A percentile compares a stretch with the other conserved stretches of the same genome.
Evolutionary conservation across 176 grass and related monocot genomes (phyloP).

Genomic region (Neostapfia colusana): DNA sequence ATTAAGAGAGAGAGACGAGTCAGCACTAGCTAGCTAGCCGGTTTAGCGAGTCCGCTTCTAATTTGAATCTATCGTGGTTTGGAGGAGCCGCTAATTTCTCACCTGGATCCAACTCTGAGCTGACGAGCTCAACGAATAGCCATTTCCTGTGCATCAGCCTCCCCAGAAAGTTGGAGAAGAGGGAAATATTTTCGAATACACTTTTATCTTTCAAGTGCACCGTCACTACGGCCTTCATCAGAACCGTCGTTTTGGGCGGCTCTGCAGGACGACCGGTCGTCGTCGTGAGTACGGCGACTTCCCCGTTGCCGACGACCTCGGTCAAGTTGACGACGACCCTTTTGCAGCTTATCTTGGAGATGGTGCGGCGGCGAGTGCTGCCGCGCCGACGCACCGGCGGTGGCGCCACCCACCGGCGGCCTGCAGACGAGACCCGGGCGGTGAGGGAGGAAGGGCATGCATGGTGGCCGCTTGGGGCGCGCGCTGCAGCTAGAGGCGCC

Average conservation of each 20-base stretch:
- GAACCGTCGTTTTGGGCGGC: not conserved
- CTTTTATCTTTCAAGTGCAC: not conserved
- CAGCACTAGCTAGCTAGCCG: not conserved
- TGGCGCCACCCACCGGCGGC: not conserved
- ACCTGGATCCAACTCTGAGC: slow-evolving; percentile 58
- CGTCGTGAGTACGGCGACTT: not conserved
- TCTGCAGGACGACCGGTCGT: not conserved
- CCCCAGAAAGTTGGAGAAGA: not conserved
- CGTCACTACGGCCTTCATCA: slow-evolving; percentile 45
- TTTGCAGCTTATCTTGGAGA: not conserved
- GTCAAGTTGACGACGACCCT: not conserved
- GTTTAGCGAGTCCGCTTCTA: not conserved
- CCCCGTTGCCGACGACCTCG: not conserved
- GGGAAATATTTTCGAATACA: not conserved
- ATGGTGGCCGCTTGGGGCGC: not conserved
- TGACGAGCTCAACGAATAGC: slow-evolving; percentile 45
- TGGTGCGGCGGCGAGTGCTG: not conserved
- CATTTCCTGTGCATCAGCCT: slow-evolving; percentile 2
- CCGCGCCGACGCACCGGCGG: not conserved
- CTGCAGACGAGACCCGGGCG: too few species aligned
- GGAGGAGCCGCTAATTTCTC: not conserved
- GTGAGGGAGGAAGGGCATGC: not conserved
- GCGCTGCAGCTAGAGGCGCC: not conserved
- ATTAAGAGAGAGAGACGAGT: not conserved
- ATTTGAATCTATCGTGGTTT: not conserved